Conservation (phyloP, 2,329 filamentous ascomycete species). For the Pestalotiopsis sp. region DNA sequence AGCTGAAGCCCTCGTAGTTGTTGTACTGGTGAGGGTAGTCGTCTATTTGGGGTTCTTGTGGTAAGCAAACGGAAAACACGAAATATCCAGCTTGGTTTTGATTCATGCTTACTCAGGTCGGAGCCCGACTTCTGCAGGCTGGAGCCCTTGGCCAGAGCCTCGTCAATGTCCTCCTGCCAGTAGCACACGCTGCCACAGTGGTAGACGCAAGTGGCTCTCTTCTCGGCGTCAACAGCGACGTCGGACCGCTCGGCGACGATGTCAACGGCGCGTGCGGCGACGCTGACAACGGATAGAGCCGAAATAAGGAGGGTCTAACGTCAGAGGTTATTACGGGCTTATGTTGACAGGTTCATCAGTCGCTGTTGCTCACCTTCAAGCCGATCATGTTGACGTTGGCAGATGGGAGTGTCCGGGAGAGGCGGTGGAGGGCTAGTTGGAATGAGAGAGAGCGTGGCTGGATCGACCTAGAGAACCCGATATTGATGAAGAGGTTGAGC, state of each 20-base stretch:
- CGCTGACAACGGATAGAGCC: constrained; percentile 23
- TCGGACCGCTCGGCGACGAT: constrained; percentile 16
- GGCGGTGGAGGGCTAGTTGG: not conserved
- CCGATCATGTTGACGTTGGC: constrained; percentile 11
- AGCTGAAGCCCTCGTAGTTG: constrained; percentile 45
- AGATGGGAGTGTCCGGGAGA: not conserved
- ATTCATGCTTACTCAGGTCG: constrained; percentile 25
- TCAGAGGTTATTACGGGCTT: not conserved
- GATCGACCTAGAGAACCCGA: not conserved
- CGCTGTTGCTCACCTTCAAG: not conserved
- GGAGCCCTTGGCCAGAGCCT: constrained; percentile 38
- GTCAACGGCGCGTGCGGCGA: constrained; percentile 24
- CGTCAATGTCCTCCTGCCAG: constrained; percentile 34
- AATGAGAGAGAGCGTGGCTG: constrained; percentile 12
- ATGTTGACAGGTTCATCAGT: too few species aligned
- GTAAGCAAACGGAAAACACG: constrained; percentile 13
- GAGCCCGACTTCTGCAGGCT: constrained; percentile 27
- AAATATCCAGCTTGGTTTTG: not conserved
- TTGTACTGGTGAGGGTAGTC: constrained; percentile 48
- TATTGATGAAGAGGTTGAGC: not conserved
- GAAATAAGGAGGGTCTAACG: constrained; percentile 20
- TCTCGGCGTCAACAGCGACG: constrained; percentile 14
- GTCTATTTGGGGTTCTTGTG: constrained; percentile 20
- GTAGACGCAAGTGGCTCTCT: constrained; percentile 32
- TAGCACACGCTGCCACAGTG: constrained; percentile 42